A percentile compares a stretch with the other conserved stretches of the same genome.
These are phyloP conservation scores for Chamaecrista fasciculata DNA, from an alignment of 306 rosid genomes.

Conservation along the genomic window DNA sequence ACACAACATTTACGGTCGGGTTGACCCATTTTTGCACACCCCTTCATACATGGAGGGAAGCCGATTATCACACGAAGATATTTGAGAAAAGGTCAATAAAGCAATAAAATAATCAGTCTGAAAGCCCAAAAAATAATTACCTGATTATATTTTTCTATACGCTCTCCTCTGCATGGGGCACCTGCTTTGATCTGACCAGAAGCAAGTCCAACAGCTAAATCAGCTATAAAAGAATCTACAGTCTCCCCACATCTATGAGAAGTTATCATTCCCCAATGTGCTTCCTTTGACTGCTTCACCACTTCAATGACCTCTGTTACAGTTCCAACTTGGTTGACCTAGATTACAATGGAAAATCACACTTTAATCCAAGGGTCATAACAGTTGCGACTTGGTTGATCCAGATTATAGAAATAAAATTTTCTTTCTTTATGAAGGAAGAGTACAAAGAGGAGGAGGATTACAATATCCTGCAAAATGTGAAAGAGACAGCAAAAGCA, in stretches of 20 bases:
- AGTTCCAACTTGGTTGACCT: slow-evolving; percentile 95
- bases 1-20: too few species aligned
- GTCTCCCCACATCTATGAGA: slow-evolving; percentile 96
- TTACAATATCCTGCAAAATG: slow-evolving; percentile 9
- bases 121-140: slow-evolving; percentile 39
- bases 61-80: slow-evolving; percentile 6
- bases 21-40: too few species aligned
- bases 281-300: slow-evolving; percentile 83
- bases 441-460: slow-evolving; percentile 10
- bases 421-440: slow-evolving; percentile 4
- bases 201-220: slow-evolving; percentile 89
- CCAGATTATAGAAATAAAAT: background rate
- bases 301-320: slow-evolving; percentile 87
- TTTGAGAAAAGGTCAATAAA: slow-evolving; percentile 15
- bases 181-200: slow-evolving; percentile 92
- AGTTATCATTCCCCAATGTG: slow-evolving; percentile 78
- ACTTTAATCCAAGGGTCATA: background rate
- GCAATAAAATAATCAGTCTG: slow-evolving; percentile 23
- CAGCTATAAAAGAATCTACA: slow-evolving; percentile 83
- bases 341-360: slow-evolving; percentile 33
- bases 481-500: background rate
- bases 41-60: slow-evolving; percentile 1
- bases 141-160: slow-evolving; percentile 93
- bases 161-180: slow-evolving; percentile 98
- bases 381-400: background rate